phyloP scores from a whole-genome alignment of 2,329 filamentous ascomycete species.

The Rugonectria rugulosa region DNA sequence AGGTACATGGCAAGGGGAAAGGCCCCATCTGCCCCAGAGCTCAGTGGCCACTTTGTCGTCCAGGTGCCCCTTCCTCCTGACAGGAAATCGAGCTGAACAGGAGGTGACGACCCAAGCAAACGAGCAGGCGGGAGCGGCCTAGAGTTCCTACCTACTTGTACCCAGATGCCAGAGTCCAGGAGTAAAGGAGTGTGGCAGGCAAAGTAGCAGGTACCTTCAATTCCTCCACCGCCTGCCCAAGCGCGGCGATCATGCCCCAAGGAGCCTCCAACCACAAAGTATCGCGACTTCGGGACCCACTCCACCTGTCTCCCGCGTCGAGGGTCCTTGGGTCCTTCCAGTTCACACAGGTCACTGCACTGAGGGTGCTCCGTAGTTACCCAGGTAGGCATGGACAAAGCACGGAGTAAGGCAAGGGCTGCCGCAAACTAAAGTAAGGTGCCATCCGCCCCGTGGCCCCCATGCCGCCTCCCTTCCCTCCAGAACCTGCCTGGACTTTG shows the following conservation, averaged over 20 bases:
- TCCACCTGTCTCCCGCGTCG: slow-evolving; percentile 16
- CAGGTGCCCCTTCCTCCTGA: slow-evolving; percentile 20
- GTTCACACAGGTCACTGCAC: slow-evolving; percentile 18
- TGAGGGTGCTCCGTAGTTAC: too few relatives aligned
- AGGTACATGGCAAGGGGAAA: slow-evolving; percentile 2
- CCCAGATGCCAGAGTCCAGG: too few relatives aligned
- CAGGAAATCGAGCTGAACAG: slow-evolving; percentile 4
- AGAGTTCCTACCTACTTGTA: too few relatives aligned
- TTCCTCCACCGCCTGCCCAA: not conserved
- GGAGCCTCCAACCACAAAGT: slow-evolving; percentile 4
- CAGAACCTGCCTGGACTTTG: slow-evolving; percentile 4
- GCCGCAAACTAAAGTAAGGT: slow-evolving; percentile 11
- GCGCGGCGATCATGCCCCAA: not conserved
- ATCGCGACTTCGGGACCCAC: slow-evolving; percentile 11
- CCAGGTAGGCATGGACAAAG: not conserved
- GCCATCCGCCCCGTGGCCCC: slow-evolving; percentile 15
- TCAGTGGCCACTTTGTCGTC: too few relatives aligned
- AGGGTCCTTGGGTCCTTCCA: slow-evolving; percentile 1
- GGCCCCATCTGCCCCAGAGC: not conserved
- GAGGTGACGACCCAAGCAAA: slow-evolving; percentile 1
- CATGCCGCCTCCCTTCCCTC: slow-evolving; percentile 7
- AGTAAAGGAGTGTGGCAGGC: not conserved
- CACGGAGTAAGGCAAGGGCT: not conserved
- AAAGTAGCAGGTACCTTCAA: slow-evolving; percentile 13
- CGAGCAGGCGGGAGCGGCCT: slow-evolving; percentile 6